Conservation (phyloP, 805 yeast species). For the Metschnikowia chrysomelidarum region DNA sequence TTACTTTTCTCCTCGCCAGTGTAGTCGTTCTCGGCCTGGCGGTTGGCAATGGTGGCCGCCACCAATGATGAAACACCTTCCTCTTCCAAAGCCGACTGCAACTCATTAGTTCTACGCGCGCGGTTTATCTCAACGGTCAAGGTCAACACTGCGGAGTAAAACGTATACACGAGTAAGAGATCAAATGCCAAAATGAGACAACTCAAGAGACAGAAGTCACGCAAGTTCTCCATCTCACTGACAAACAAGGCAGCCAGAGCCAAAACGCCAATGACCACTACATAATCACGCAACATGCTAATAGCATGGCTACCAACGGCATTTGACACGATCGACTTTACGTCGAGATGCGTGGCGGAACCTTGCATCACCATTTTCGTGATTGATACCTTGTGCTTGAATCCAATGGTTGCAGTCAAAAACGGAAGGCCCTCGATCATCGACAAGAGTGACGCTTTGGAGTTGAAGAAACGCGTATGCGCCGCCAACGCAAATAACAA, state of each 20-base stretch:
- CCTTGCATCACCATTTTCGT: conserved; percentile 57
- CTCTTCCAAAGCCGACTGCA: conserved; percentile 82
- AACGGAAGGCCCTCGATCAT: conserved; percentile 92
- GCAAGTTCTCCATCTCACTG: conserved; percentile 66
- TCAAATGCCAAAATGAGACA: conserved; percentile 71
- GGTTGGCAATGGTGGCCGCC: conserved; percentile 66
- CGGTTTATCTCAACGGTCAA: conserved; percentile 85
- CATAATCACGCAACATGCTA: conserved; percentile 70
- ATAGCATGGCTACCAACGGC: conserved; percentile 43
- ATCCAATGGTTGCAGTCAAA: conserved; percentile 87
- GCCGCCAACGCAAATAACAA: conserved; percentile 72
- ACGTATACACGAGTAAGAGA: conserved; percentile 69
- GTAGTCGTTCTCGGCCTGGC: conserved; percentile 29
- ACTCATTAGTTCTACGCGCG: conserved; percentile 76
- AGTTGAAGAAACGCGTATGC: conserved; percentile 52
- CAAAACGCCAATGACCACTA: conserved; percentile 69
- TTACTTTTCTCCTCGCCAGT: conserved; percentile 25
- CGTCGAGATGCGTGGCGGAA: conserved; percentile 36
- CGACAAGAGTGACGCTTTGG: conserved; percentile 66
- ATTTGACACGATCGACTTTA: conserved; percentile 40
- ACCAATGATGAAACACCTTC: conserved; percentile 80
- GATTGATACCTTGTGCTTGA: conserved; percentile 76
- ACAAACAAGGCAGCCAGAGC: conserved; percentile 63
- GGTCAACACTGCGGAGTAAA: conserved; percentile 78
- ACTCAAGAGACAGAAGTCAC: conserved; percentile 76